Evolutionary conservation across 1,284 basidiomycete genomes (phyloP), one percentile per base, ranked within the genome.

Genomic region (Ceratobasidium sp.): DNA sequence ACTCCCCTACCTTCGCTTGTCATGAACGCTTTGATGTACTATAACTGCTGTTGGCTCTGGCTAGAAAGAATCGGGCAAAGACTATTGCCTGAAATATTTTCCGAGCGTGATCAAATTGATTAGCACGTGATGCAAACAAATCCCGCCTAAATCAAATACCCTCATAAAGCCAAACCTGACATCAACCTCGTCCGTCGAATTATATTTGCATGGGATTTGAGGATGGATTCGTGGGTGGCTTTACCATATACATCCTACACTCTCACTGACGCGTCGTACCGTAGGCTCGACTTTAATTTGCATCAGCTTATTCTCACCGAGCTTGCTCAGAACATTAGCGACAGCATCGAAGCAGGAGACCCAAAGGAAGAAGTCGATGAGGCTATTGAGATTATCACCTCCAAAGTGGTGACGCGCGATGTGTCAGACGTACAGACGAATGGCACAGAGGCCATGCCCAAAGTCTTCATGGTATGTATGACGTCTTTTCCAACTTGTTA

Each of bases 251-350:
- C 5, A 2, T 8, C 33, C 38, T 52, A 27, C 3, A 16, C 48
- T 23, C n/a, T 23, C 20, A 44, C 23, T 68, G 20, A 62, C 38
- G 14, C 33, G 44, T 18, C 6, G 5, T 18, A n/a, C 10, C 18
- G n/a, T 80, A 86, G 85, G 80, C 84, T 87, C 67, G 86, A 87
- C 78, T 84, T 86, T 80, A 93, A 94, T 84, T 91, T 96, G 75
- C 94, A 93, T 81, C 92, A 94, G 82, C 88, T 90, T 80, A 93
- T 97, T 80, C 86, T 97, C 46, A 90, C 91, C 38, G 93, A 95
- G 84, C 89, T 97, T 78, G 95, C 94, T 3, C 85, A 87, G 41
- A 93, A 91, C 82, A 86, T 92, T 55, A 75, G 71, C 48, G 71
- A 75, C 62, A 75, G 71, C 20, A 64, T 75, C 62, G 71, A 75